Conservation (phyloP, 2,329 filamentous ascomycete genomes). For the Chaetomiaceae sp. region DNA sequence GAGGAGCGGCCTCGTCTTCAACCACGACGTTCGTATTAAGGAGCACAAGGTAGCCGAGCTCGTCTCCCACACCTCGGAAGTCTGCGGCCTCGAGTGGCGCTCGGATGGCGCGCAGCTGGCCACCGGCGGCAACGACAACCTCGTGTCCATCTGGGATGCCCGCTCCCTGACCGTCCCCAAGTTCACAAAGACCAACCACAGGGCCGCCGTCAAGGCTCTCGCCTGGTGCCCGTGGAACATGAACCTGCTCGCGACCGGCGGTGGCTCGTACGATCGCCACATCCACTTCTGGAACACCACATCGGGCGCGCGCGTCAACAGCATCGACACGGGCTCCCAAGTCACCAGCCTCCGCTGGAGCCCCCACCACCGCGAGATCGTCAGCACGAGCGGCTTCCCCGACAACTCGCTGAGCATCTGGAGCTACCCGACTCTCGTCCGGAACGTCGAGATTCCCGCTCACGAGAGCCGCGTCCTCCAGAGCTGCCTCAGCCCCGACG, state of each 20-base stretch:
- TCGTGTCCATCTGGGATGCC: constrained; percentile 98
- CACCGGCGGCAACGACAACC: constrained; percentile 96
- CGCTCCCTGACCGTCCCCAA: constrained; percentile 89
- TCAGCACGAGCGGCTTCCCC: constrained; percentile 96
- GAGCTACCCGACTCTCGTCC: constrained; percentile 96
- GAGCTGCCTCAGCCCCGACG: constrained; percentile 94
- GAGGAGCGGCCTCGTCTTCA: constrained; percentile 91
- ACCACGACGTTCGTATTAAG: constrained; percentile 96
- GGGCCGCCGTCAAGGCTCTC: constrained; percentile 95
- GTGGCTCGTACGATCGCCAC: constrained; percentile 92
- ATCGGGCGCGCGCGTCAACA: constrained; percentile 94
- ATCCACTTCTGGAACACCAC: constrained; percentile 99
- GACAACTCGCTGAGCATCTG: constrained; percentile 99
- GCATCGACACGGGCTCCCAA: constrained; percentile 96
- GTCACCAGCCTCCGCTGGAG: constrained; percentile 96
- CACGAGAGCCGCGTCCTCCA: constrained; percentile 96
- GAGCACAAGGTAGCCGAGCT: constrained; percentile 98
- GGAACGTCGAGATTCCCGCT: constrained; percentile 95
- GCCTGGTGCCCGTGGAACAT: constrained; percentile 99
- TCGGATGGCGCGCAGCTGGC: constrained; percentile 94
- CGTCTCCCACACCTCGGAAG: constrained; percentile 93
- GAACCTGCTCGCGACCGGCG: constrained; percentile 93
- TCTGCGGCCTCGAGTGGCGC: constrained; percentile 97
- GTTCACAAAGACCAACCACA: constrained; percentile 99
- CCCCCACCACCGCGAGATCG: constrained; percentile 95